Base-by-base conservation (phyloP, 2,329 filamentous ascomycete species). In the Aureobasidium sp. region DNA sequence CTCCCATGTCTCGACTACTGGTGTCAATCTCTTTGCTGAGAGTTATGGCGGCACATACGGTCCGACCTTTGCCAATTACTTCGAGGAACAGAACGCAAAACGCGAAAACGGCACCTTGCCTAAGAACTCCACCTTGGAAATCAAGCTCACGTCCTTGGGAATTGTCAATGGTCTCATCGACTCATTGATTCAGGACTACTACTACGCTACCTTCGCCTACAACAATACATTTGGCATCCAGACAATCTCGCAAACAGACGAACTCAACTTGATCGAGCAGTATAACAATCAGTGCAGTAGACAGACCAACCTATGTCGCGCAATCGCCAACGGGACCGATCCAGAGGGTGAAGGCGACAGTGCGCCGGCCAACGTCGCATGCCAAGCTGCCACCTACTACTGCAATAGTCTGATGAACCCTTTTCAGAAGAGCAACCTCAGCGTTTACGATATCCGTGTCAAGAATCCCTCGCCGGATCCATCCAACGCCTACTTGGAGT, bases 101-200 rank as follows among this genome's bases (percentile, higher is more conserved):
- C 80, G 82, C 15, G 68, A 71, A n/a, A 81, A 78, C 60, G 81
- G 84, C 3, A 71, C 77, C 1, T 62, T 83, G 1, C 71, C 79
- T 9, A 72, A 69, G 19, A 80, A 81, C 63, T 76, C 73, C 39
- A 85, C 82, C 1, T 73, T 87, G 12, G 79, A 83, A 33, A 82
- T 89, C 53, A 80, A 82, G 60, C 76, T 91, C 9, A 76, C 76
- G 15, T 83, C 86, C 0, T 73, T 91, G 0, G 87, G 87, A 24
- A 87, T 91, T 62, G 77, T 90, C 62, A 89, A 91, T 70, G 88
- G 87, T 14, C 83, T 86, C 65, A 76, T 91, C 39, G 89, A 91
- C 68, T 78, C 82, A 66, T 70, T 84, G 33, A 77, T 85, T 0
- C 85, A 90, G 72, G 76, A 77, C 3, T 80, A 82, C 2, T 82